Percentiles rank a stretch among this genome's conserved stretches.
phyloP scores from a whole-genome alignment of 2,329 filamentous ascomycete genomes.

The Fusarium oligoseptatum region DNA sequence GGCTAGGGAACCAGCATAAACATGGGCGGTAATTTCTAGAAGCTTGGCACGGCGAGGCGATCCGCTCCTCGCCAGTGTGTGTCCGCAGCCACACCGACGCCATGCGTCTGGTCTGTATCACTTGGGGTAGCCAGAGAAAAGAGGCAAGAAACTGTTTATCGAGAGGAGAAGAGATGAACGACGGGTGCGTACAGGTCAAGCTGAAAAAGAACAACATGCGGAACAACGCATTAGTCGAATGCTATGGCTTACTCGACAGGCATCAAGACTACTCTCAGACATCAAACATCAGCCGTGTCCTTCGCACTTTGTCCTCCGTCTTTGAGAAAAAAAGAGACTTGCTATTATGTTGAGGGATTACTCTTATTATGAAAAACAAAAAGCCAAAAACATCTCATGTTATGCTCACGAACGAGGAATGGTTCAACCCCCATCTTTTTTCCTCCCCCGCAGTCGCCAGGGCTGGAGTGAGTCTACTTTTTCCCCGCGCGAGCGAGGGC shows the following conservation, averaged over 20 bases:
- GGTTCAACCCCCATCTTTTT: constrained; percentile 35
- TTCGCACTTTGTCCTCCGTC: constrained; percentile 16
- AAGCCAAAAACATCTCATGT: constrained; percentile 5
- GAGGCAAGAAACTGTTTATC: not conserved
- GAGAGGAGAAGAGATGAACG: not conserved
- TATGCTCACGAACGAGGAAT: not conserved
- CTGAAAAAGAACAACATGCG: not conserved
- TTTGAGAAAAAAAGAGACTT: not conserved
- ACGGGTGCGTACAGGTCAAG: constrained; percentile 21
- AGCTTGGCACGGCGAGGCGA: constrained; percentile 9
- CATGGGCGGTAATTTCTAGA: constrained; percentile 25
- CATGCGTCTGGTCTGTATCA: not conserved
- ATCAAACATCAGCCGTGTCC: not conserved
- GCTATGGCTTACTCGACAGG: constrained; percentile 20
- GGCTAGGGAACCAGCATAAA: not conserved
- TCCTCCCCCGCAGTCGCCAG: constrained; percentile 38
- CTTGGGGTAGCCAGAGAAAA: not conserved
- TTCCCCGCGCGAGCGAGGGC: constrained; percentile 38
- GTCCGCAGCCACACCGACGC: constrained; percentile 22
- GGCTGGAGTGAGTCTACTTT: constrained; percentile 30
- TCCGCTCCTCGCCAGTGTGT: constrained; percentile 7
- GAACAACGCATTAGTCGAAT: not conserved
- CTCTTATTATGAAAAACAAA: not conserved
- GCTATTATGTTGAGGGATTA: not conserved
- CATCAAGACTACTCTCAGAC: constrained; percentile 6